Base-by-base conservation (phyloP, 129 eudicot species). In the Chrysanthemum seticuspe region DNA sequence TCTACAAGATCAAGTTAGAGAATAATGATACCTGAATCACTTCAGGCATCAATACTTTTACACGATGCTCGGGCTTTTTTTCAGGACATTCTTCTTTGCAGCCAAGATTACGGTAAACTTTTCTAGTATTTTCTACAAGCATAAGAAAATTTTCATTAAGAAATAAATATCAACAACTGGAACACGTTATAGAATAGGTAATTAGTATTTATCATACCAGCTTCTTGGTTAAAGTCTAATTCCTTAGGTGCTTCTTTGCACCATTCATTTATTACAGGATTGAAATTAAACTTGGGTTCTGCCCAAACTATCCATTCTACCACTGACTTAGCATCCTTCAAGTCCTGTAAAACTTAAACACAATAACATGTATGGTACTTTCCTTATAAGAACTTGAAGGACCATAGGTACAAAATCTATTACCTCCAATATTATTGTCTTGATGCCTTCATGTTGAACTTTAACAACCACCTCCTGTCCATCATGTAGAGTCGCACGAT, bases 301-400 rank as follows among this genome's bases (percentile, higher is more conserved):
- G 96, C 96, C 96, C 98, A 92, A 51, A 90, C 92, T 71, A 92
- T 85, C 98, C 98, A 92, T 73, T 92, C 95, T 50, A 92, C 96
- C 70, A 92, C 76, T 54, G 89, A 82, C 84, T 92, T 92, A 13
- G 98, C 98, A 82, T 87, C 89, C 78, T 89, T 92, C 80, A 92
- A 77, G 51, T 92, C 98, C 96, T 92, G 85, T 72, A 70, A 64
- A 79, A 18, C 19, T 71, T 54, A 78, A 44, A 27, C n/a, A 48
- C 58, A 44, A 65, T 16, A 65, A 57, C 48, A 69, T 67, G 66
- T 50, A 68, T 70, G 25, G 73, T 56, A 73, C 60, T 48, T 73
- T 76, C 21, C 11, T 57, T 48, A 16, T 66, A 53, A 45, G 69
- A 13, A 61, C 50, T 78, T 49, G 21, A 61, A 65, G 19, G 15